Percentiles rank a stretch among this genome's conserved stretches.
Conservation (phyloP, 805 yeast genomes). For the Metschnikowia arizonensis region DNA sequence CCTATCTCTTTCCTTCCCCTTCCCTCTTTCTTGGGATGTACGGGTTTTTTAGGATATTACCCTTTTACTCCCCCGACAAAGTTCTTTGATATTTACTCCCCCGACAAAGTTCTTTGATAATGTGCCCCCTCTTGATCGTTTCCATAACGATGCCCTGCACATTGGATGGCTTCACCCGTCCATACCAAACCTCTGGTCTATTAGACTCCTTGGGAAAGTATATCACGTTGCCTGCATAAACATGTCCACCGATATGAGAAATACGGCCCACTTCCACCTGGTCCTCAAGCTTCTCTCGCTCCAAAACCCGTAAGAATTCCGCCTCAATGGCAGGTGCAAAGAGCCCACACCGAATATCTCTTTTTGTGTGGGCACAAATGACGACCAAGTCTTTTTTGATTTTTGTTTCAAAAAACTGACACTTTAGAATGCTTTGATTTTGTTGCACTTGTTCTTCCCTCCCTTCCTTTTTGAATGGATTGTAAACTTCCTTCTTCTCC, state of each 20-base stretch:
- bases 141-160: slow-evolving; percentile 64
- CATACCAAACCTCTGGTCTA: slow-evolving; percentile 61
- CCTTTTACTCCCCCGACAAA: slow-evolving; percentile 60
- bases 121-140: slow-evolving; percentile 45
- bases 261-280: slow-evolving; percentile 47
- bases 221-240: slow-evolving; percentile 77
- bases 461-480: slow-evolving; percentile 19
- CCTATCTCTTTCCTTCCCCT: too few relatives aligned
- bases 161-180: slow-evolving; percentile 60
- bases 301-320: slow-evolving; percentile 47
- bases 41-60: too few relatives aligned
- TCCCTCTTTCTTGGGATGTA: too few relatives aligned
- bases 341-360: slow-evolving; percentile 66
- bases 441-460: too few relatives aligned
- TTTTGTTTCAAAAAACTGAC: neutral
- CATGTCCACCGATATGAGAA: slow-evolving; percentile 85
- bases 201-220: slow-evolving; percentile 40
- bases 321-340: slow-evolving; percentile 54
- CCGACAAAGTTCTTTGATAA: slow-evolving; percentile 57
- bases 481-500: slow-evolving; percentile 17
- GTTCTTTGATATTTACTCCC: slow-evolving; percentile 53
- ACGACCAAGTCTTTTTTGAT: slow-evolving; percentile 35
- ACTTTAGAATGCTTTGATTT: too few relatives aligned
- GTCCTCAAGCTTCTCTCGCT: slow-evolving; percentile 26
- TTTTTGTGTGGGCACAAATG: slow-evolving; percentile 60